Conservation (phyloP, 2,329 filamentous ascomycete species). For the Aureobasidium melanogenum region DNA sequence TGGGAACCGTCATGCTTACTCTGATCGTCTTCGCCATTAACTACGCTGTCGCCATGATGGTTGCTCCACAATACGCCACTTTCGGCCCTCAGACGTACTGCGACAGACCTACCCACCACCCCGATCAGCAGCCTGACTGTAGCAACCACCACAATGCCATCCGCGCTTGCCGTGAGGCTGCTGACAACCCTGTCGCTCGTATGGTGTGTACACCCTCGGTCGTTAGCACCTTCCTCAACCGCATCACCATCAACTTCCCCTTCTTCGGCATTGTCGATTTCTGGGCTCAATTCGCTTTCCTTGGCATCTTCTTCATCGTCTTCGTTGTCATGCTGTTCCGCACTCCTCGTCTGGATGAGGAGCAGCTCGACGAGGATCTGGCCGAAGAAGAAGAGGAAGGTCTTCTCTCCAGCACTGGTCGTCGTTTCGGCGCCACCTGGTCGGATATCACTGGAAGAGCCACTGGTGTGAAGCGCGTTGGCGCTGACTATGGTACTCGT, state of each 20-base stretch:
- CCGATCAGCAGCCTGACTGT: conserved; percentile 67
- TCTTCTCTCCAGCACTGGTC: conserved; percentile 70
- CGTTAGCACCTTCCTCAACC: conserved; percentile 86
- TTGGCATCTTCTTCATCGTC: conserved; percentile 71
- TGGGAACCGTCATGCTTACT: conserved; percentile 84
- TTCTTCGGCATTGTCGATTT: conserved; percentile 91
- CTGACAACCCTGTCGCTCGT: conserved; percentile 60
- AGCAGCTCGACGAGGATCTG: conserved; percentile 76
- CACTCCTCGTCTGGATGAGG: conserved; percentile 66
- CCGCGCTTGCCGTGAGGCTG: conserved; percentile 70
- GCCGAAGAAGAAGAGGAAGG: conserved; percentile 92
- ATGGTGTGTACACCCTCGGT: conserved; percentile 85
- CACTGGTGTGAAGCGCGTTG: conserved; percentile 25
- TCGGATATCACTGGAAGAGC: conserved; percentile 66
- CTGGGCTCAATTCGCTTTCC: conserved; percentile 91
- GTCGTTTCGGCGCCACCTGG: conserved; percentile 80
- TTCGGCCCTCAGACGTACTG: conserved; percentile 95
- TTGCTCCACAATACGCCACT: conserved; percentile 91
- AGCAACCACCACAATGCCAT: conserved; percentile 61
- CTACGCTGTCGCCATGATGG: conserved; percentile 83
- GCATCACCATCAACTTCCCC: conserved; percentile 86
- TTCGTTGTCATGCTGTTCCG: conserved; percentile 72
- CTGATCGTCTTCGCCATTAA: conserved; percentile 86
- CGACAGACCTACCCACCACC: conserved; percentile 55
- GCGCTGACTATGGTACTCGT: conserved; percentile 21